Evolutionary conservation across 2,329 filamentous ascomycete species (phyloP).

Genomic region (Endoconidiophora laricicola): DNA sequence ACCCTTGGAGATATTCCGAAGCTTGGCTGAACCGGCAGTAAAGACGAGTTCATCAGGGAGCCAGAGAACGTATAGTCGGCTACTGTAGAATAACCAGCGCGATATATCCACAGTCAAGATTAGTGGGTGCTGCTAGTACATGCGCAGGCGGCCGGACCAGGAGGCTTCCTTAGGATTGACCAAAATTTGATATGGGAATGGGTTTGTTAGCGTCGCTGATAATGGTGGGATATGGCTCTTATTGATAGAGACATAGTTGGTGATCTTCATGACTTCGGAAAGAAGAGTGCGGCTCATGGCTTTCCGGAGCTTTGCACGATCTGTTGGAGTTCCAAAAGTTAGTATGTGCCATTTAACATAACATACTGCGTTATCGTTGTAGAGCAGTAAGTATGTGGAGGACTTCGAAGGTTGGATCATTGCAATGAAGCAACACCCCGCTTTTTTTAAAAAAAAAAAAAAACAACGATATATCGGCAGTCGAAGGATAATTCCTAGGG

Average conservation of each 20-base stretch:
- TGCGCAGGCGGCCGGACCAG: conserved; percentile 38
- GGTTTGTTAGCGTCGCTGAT: conserved; percentile 92
- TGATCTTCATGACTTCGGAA: conserved; percentile 76
- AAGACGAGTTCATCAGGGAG: no score
- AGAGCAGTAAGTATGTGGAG: background rate
- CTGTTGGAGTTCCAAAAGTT: conserved; percentile 26
- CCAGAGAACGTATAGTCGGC: no score
- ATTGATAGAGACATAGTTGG: conserved; percentile 70
- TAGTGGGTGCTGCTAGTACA: conserved; percentile 9
- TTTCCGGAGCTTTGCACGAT: conserved; percentile 72
- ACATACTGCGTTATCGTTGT: background rate
- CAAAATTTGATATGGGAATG: conserved; percentile 85
- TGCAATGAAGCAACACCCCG: no score
- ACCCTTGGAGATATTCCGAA: no score
- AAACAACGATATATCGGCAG: background rate
- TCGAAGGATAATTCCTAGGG: background rate
- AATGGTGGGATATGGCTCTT: conserved; percentile 79
- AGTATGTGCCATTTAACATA: background rate
- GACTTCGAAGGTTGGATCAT: no score
- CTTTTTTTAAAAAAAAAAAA: no score
- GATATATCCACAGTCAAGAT: background rate
- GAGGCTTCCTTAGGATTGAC: conserved; percentile 69
- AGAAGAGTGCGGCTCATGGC: conserved; percentile 84
- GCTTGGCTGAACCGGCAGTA: no score
- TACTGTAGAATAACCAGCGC: background rate